These are phyloP conservation scores for Colletotrichum abscissum DNA, from an alignment of 2,329 filamentous ascomycete genomes.

Conservation along the genomic window DNA sequence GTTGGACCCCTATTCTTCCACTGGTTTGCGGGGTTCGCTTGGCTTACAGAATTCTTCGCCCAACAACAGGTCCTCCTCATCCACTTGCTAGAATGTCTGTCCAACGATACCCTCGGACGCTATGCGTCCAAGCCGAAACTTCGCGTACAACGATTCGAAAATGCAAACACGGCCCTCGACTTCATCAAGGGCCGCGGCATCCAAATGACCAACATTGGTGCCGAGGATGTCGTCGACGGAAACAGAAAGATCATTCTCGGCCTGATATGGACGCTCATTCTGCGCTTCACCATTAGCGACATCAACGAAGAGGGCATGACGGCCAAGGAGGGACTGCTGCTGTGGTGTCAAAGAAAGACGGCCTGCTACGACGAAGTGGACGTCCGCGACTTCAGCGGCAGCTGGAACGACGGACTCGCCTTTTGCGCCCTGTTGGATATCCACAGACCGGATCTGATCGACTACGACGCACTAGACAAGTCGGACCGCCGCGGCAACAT, in stretches of 20 bases:
- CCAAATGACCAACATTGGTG: conserved; percentile 98
- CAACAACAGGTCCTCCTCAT: conserved; percentile 83
- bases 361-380: conserved; percentile 98
- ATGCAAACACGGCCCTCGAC: conserved; percentile 94
- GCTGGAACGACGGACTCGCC: conserved; percentile 97
- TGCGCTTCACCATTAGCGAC: conserved; percentile 97
- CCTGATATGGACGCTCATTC: conserved; percentile 97
- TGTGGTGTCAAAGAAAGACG: conserved; percentile 99
- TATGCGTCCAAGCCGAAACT: conserved; percentile 97
- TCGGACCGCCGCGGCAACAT: conserved; percentile 95
- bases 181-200: conserved; percentile 93
- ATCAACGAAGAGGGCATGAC: conserved; percentile 99
- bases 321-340: conserved; percentile 91
- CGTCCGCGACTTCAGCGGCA: conserved; percentile 91
- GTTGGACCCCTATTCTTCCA: conserved; percentile 48
- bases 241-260: conserved; percentile 98
- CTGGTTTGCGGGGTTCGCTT: conserved; percentile 16
- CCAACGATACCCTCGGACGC: conserved; percentile 91
- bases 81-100: conserved; percentile 96
- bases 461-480: conserved; percentile 96
- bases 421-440: conserved; percentile 98
- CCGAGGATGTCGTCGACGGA: conserved; percentile 97
- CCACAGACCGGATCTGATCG: conserved; percentile 95
- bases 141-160: conserved; percentile 96
- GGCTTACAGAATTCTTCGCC: conserved; percentile 35